Base-by-base conservation (phyloP, 768 basidiomycete genomes). In the Tylopilus sp. region DNA sequence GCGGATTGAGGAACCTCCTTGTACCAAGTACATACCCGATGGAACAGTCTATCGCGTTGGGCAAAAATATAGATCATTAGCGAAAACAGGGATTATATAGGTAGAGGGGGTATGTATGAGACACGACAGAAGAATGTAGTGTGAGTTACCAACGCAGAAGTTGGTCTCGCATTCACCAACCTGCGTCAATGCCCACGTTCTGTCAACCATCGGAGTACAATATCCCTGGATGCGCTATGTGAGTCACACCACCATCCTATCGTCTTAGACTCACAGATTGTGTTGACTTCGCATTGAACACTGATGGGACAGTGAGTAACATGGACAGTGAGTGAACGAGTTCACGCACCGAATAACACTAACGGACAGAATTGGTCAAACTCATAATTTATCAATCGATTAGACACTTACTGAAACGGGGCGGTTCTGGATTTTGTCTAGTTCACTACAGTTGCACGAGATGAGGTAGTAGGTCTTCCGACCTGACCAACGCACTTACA, bases 281-380 rank as follows among this genome's bases (percentile, higher is more conserved):
- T 97, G 92, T 69, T 91, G 89, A 63, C 86, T 94, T 71, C 94
- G 95, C 87, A 96, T 95, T 3, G 92, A 97, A 68, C 93, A 96
- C 94, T 97, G 61, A 1, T 22, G 44, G 14, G 22, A 31, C 33
- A 29, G 24, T 56, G 38, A 52, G 55, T 22, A 16, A 41, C 6
- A 31, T 29, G 8, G 10, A 45, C 10, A 43, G 41, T 31, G 29
- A 46, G n/a, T 22, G 37, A 29, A 30, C 11, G 6, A 11, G 4
- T 24, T 48, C 29, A 61, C 83, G 53, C 71, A 90, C 89, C 57
- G 89, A 91, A 65, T 91, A 92, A 61, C 89, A 91, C 88, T 91
- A 54, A 16, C 48, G 21, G 14, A 50, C 50, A 22, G 13, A 12
- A 24, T 14, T 6, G 19, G 14, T 41, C 43, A n/a, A 55, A 46